Conservation (phyloP, 2,329 filamentous ascomycete genomes). For the Aureobasidium sp. region DNA sequence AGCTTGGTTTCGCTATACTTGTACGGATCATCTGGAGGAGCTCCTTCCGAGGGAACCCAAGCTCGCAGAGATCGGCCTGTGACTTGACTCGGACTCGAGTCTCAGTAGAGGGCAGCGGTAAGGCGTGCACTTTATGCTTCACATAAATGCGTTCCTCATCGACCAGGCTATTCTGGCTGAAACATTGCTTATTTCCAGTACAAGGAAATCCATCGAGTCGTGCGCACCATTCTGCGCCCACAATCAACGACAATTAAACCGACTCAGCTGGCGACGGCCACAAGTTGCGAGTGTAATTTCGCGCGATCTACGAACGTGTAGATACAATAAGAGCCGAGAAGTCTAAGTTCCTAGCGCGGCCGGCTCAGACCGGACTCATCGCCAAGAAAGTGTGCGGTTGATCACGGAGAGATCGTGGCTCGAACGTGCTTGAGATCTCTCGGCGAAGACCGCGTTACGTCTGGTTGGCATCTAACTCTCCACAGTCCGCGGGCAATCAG, state of each 20-base stretch:
- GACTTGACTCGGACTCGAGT: not conserved
- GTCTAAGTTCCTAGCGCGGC: not conserved
- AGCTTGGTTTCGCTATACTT: not conserved
- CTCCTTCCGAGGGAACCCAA: not conserved
- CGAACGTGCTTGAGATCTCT: slow-evolving; percentile 6
- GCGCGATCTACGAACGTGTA: slow-evolving; percentile 5
- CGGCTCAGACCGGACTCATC: slow-evolving; percentile 6
- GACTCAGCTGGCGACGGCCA: not conserved
- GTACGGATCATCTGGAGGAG: not conserved
- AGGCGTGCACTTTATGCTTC: not conserved
- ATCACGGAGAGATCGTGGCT: not conserved
- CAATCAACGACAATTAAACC: slow-evolving; percentile 5
- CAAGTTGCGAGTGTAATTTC: slow-evolving; percentile 6
- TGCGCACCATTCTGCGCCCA: not conserved
- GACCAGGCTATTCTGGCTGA: not conserved
- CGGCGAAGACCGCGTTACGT: not conserved
- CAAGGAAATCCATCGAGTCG: not conserved
- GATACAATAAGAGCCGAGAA: slow-evolving; percentile 6
- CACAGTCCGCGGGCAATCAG: not conserved
- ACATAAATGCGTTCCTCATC: not conserved
- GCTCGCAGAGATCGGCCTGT: not conserved
- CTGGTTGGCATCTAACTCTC: not conserved
- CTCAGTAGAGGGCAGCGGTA: not conserved
- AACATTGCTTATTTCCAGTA: not conserved
- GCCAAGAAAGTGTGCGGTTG: not conserved